Evolutionary conservation across 768 basidiomycete species (phyloP).

Genomic region (Collybia sordida): DNA sequence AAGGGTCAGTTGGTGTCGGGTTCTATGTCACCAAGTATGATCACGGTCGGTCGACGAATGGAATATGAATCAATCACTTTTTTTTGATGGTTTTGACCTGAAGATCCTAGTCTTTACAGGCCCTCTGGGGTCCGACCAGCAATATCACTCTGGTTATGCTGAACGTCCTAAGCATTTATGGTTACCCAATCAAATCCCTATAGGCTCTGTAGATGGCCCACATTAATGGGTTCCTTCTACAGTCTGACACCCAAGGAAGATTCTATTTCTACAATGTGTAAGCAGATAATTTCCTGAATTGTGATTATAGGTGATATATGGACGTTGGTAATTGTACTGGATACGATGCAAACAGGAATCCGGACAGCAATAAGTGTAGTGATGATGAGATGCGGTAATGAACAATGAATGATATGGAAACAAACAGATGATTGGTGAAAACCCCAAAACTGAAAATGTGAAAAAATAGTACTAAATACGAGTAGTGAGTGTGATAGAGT

Average conservation of each 20-base stretch:
- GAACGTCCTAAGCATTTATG: background rate
- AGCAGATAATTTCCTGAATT: constrained; percentile 3
- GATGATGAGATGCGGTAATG: constrained; percentile 12
- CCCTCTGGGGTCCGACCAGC: no score
- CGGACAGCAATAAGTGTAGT: constrained; percentile 20
- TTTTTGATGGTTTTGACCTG: no score
- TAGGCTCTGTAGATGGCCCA: no score
- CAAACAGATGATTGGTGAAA: constrained; percentile 10
- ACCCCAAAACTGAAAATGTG: constrained; percentile 16
- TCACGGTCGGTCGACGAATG: constrained; percentile 18
- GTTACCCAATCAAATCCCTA: no score
- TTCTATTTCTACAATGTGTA: background rate
- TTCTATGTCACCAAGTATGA: constrained; percentile 50
- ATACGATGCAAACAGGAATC: constrained; percentile 14
- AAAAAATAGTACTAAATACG: constrained; percentile 13
- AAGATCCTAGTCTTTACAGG: no score
- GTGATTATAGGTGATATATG: constrained; percentile 16
- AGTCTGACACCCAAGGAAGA: no score
- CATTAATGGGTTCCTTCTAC: no score
- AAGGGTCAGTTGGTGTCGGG: constrained; percentile 36
- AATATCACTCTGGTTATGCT: no score
- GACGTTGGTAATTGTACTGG: constrained; percentile 11
- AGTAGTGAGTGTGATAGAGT: constrained; percentile 12
- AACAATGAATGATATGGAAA: constrained; percentile 10
- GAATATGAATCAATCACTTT: background rate